Percentiles rank a stretch among this genome's conserved stretches.
These are phyloP conservation scores for Plectosphaerella plurivora DNA, from an alignment of 2,329 filamentous ascomycete species.

Conservation along the genomic window DNA sequence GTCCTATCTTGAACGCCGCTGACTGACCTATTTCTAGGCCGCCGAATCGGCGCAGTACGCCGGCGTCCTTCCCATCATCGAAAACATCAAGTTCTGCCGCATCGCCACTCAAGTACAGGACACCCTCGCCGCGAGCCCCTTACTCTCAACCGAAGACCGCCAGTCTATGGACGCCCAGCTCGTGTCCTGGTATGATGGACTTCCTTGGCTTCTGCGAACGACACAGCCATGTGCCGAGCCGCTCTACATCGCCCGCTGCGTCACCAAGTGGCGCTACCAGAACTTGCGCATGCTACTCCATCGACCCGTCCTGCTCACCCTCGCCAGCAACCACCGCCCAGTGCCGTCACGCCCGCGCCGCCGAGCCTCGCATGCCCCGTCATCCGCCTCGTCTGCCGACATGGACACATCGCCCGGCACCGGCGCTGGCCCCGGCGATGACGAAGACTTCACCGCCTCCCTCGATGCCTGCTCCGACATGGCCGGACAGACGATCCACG, in stretches of 20 bases:
- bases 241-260: constrained; percentile 64
- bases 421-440: constrained; percentile 30
- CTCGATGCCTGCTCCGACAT: constrained; percentile 67
- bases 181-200: constrained; percentile 65
- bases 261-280: constrained; percentile 81
- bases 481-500: constrained; percentile 66
- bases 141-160: constrained; percentile 62
- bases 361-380: not conserved
- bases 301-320: constrained; percentile 65
- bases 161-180: constrained; percentile 63
- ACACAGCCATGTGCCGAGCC: constrained; percentile 66
- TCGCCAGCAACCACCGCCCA: constrained; percentile 41
- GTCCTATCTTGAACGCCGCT: not conserved
- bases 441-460: constrained; percentile 61
- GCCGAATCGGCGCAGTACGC: constrained; percentile 54
- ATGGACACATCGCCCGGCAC: constrained; percentile 36
- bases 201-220: constrained; percentile 62
- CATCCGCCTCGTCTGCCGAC: not conserved
- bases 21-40: constrained; percentile 9
- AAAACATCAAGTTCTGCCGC: constrained; percentile 76
- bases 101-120: constrained; percentile 79
- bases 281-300: constrained; percentile 74
- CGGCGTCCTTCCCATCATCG: constrained; percentile 65
- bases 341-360: not conserved
- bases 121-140: constrained; percentile 63